Base-by-base conservation (phyloP, 306 rosid species). In the Corylus avellana region DNA sequence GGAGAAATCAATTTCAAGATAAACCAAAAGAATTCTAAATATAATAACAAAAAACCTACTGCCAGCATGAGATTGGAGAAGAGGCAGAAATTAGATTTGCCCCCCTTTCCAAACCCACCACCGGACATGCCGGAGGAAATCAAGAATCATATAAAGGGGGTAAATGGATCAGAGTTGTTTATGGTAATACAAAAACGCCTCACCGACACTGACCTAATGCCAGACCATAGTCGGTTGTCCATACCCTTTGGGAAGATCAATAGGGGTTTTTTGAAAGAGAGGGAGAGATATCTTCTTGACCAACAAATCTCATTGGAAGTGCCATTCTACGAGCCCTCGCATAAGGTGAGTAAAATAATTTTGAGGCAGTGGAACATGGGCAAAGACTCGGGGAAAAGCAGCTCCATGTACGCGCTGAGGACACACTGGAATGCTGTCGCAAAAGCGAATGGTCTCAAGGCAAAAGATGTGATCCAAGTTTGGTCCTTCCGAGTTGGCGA, bases 391-490 rank as follows among this genome's bases (percentile, higher is more conserved):
- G 54, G 73, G 27, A 44, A 3, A 0, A 69, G 2, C 3, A 42
- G 54, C 51, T 69, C 73, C 8, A 69, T 69, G 73, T 69, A 69
- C 7, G 73, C 44, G 73, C 39, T 69, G 54, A 69, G 27, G 54
- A 69, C 22, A 1, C 5, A n/a, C 1, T 69, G 55, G 73, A 46
- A 69, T 69, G 17, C 18, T 9, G 51, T 69, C 7, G 53, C 18
- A 53, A 10, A 5, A 7, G n/a, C 6, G 7, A 69, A 69, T 46
- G 18, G 44, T 9, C 73, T 69, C 8, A 12, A 46, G 55, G 18
- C 3, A 5, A 29, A 1, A 7, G 55, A 69, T 69, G 73, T 69
- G 18, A 14, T 69, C 11, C 55, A 69, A 16, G 8, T 69, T 14
- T 69, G 73, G 73, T 69, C 73, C 4, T 69, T 69, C 55, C 37